Percentiles rank a stretch among this genome's conserved stretches.
Conservation (phyloP, 1,284 basidiomycete genomes). For the Trichosporon sp. region DNA sequence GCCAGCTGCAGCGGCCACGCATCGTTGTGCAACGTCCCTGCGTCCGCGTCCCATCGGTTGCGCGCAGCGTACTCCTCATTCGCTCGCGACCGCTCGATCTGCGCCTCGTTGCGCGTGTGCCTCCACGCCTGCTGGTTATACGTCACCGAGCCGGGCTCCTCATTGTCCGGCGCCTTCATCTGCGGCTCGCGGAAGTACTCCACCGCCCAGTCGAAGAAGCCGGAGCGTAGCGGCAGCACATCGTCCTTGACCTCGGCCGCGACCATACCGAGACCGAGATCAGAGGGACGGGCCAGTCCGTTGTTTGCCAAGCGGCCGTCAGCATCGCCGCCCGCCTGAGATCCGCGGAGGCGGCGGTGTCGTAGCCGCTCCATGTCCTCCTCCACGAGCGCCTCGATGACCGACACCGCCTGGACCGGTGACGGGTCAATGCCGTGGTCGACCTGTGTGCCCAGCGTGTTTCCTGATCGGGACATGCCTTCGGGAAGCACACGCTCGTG, state of each 20-base stretch:
- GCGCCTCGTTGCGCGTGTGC: slow-evolving; percentile 79
- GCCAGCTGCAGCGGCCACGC: slow-evolving; percentile 70
- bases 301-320: slow-evolving; percentile 40
- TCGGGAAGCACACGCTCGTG: slow-evolving; percentile 37
- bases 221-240: slow-evolving; percentile 77
- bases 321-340: slow-evolving; percentile 42
- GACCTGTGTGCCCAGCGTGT: slow-evolving; percentile 8
- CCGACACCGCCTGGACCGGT: slow-evolving; percentile 57
- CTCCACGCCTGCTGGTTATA: slow-evolving; percentile 97
- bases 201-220: slow-evolving; percentile 91
- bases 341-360: slow-evolving; percentile 56
- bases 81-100: slow-evolving; percentile 58
- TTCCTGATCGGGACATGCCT: not conserved
- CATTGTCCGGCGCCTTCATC: slow-evolving; percentile 93
- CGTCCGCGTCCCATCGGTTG: slow-evolving; percentile 73
- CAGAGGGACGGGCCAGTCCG: slow-evolving; percentile 35
- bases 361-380: slow-evolving; percentile 82
- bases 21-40: slow-evolving; percentile 65
- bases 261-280: slow-evolving; percentile 48
- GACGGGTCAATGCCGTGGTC: slow-evolving; percentile 8
- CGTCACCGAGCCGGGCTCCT: slow-evolving; percentile 87
- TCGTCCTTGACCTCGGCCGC: slow-evolving; percentile 51
- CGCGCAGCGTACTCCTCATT: slow-evolving; percentile 65
- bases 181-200: slow-evolving; percentile 98
- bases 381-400: slow-evolving; percentile 79